A percentile compares a stretch with the other conserved stretches of the same genome.
Conservation (phyloP, 2,329 filamentous ascomycete species). For the Botrytis aclada region DNA sequence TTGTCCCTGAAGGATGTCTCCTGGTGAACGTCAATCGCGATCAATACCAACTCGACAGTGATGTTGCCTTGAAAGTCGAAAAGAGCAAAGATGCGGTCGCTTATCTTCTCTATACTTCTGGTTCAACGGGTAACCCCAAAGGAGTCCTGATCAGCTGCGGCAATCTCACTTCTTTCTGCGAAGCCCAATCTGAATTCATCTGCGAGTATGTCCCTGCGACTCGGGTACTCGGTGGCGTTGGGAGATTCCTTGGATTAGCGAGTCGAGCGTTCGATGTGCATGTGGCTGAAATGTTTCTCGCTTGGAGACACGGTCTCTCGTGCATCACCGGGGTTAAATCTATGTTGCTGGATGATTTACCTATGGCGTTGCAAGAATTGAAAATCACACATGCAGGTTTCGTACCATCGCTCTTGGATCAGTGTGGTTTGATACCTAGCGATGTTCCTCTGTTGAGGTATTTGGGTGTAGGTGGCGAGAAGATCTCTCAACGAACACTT, state of each 20-base stretch:
- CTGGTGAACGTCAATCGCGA: neutral
- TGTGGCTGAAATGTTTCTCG: slow-evolving; percentile 36
- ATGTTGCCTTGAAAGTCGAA: neutral
- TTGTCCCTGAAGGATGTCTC: neutral
- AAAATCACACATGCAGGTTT: slow-evolving; percentile 10
- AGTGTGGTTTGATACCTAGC: slow-evolving; percentile 1
- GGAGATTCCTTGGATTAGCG: slow-evolving; percentile 38
- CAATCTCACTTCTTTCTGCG: slow-evolving; percentile 10
- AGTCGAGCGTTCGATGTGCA: slow-evolving; percentile 39
- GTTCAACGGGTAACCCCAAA: slow-evolving; percentile 80
- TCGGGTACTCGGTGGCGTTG: slow-evolving; percentile 19
- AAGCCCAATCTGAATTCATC: slow-evolving; percentile 6
- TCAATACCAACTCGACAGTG: neutral
- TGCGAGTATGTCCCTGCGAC: neutral
- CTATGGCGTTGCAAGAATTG: slow-evolving; percentile 7
- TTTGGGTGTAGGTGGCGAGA: slow-evolving; percentile 11
- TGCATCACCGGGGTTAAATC: slow-evolving; percentile 29
- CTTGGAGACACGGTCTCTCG: slow-evolving; percentile 36
- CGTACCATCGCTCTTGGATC: slow-evolving; percentile 10
- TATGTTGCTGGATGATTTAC: slow-evolving; percentile 9
- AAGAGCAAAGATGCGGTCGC: slow-evolving; percentile 5
- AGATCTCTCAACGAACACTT: slow-evolving; percentile 6
- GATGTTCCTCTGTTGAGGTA: slow-evolving; percentile 9
- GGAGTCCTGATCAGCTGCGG: slow-evolving; percentile 52
- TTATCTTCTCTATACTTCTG: slow-evolving; percentile 76